A percentile compares a stretch with the other conserved stretches of the same genome.
Evolutionary conservation across 306 rosid species (phyloP).

Genomic region (Hippophae gyantsensis): DNA sequence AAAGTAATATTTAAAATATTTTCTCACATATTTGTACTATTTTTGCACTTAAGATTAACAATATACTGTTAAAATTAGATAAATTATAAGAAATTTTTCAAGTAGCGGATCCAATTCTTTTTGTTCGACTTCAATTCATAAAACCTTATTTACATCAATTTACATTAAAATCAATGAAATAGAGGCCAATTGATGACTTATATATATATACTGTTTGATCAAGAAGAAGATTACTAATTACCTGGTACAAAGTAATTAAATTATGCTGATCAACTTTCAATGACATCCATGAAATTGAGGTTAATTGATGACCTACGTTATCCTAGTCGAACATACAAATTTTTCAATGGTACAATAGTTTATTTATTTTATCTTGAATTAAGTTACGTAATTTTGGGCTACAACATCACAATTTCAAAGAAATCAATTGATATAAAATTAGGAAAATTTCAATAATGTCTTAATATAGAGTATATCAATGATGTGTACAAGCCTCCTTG

Average conservation of each 20-base stretch:
- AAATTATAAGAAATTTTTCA: no score
- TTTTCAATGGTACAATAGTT: slow-evolving; percentile 25
- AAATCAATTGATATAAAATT: slow-evolving; percentile 7
- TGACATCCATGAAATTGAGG: slow-evolving; percentile 28
- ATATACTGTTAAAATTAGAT: no score
- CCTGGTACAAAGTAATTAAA: slow-evolving; percentile 22
- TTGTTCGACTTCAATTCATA: no score
- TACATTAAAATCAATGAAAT: no score
- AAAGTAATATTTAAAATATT: no score
- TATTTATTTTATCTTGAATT: slow-evolving; percentile 28
- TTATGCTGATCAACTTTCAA: slow-evolving; percentile 18
- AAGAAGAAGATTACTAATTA: slow-evolving; percentile 32
- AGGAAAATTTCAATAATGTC: slow-evolving; percentile 12
- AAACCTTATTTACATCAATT: no score
- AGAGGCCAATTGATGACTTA: no score
- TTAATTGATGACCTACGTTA: slow-evolving; percentile 19
- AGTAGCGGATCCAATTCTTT: no score
- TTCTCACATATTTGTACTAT: no score
- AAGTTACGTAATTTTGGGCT: slow-evolving; percentile 21
- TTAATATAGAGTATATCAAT: slow-evolving; percentile 2
- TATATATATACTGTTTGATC: no score
- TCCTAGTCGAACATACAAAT: slow-evolving; percentile 29
- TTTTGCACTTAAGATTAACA: no score
- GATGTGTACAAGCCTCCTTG: neutral
- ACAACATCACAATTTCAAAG: slow-evolving; percentile 9